Conservation (phyloP, 2,329 filamentous ascomycete genomes). For the Stachybotrys elegans region DNA sequence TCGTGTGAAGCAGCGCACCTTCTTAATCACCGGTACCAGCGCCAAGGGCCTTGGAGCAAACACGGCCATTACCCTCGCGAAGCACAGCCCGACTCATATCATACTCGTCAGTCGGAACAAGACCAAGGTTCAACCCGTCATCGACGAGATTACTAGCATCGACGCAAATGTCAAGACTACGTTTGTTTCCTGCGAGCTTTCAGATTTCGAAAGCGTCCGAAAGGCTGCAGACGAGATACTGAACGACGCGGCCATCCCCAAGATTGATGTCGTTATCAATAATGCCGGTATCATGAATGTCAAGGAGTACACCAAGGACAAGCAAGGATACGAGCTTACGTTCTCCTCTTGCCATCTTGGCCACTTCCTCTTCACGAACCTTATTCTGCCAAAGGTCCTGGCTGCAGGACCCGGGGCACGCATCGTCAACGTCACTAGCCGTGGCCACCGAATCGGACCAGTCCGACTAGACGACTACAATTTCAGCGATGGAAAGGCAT, state of each 20-base stretch:
- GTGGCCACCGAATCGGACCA: constrained; percentile 35
- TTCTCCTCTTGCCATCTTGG: constrained; percentile 32
- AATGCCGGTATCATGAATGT: constrained; percentile 9
- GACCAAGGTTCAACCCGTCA: neutral
- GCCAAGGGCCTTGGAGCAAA: neutral
- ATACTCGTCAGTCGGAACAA: neutral
- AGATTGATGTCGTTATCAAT: constrained; percentile 11
- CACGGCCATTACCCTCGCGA: neutral
- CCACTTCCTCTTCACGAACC: constrained; percentile 33
- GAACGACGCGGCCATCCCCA: neutral
- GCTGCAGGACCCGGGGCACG: constrained; percentile 16
- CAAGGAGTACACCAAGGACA: constrained; percentile 2
- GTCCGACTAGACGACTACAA: constrained; percentile 39
- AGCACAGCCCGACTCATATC: neutral
- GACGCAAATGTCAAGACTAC: neutral
- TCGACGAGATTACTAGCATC: neutral
- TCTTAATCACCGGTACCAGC: neutral
- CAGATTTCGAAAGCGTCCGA: neutral
- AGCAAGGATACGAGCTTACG: constrained; percentile 9
- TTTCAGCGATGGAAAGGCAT: constrained; percentile 21
- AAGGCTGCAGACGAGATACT: neutral
- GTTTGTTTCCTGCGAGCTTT: neutral
- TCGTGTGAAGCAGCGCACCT: neutral
- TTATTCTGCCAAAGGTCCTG: constrained; percentile 25
- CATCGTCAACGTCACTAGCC: constrained; percentile 39